A percentile compares a stretch with the other conserved stretches of the same genome.
Conservation (phyloP, 139 green algal species). For the Gonium pectorale region DNA sequence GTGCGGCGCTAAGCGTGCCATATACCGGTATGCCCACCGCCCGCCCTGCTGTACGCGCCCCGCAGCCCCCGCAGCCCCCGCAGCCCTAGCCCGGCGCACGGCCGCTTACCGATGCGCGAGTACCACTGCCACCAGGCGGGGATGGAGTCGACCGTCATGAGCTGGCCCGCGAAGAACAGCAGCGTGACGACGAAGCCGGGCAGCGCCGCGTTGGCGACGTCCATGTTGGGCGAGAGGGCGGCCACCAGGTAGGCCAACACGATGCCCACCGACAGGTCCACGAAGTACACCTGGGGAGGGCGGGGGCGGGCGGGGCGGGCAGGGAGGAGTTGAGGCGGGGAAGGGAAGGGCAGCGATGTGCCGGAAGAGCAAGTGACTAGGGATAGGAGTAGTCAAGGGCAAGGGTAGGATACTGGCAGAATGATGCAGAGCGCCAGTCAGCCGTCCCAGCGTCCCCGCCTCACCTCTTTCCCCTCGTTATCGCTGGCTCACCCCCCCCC, state of each 20-base stretch:
- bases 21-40: too few relatives aligned
- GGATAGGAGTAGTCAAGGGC: too few relatives aligned
- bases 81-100: too few relatives aligned
- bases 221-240: conserved; percentile 81
- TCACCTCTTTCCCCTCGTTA: too few relatives aligned
- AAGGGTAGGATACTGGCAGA: too few relatives aligned
- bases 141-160: conserved; percentile 74
- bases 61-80: neutral
- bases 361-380: too few relatives aligned
- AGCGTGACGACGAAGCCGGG: conserved; percentile 61
- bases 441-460: too few relatives aligned
- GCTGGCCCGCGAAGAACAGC: conserved; percentile 72
- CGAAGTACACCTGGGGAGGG: conserved; percentile 46
- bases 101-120: conserved; percentile 38
- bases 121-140: conserved; percentile 67
- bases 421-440: too few relatives aligned
- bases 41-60: neutral
- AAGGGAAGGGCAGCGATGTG: too few relatives aligned
- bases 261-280: conserved; percentile 55
- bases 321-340: neutral
- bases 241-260: conserved; percentile 79
- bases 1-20: too few relatives aligned
- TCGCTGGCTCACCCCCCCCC: neutral
- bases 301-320: neutral
- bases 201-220: conserved; percentile 80